Evolutionary conservation across 1,139 yeast genomes (phyloP).

Genomic region (Wickerhamomyces sp.): DNA sequence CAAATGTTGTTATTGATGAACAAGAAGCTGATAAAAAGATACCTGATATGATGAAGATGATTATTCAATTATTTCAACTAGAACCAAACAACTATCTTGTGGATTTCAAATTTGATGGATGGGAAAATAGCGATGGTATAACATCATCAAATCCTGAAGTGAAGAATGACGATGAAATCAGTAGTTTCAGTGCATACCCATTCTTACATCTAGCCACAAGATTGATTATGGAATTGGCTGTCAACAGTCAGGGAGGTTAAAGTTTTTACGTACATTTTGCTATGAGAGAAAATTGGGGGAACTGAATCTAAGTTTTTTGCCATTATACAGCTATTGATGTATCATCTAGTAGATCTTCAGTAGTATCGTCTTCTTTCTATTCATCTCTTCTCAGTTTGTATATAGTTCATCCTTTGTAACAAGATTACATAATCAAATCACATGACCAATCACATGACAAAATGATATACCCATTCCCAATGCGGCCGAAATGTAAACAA

Average conservation of each 20-base stretch:
- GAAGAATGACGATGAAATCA: slow-evolving; percentile 57
- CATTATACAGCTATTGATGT: no score
- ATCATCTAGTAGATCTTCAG: no score
- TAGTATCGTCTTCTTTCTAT: no score
- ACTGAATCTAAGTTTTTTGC: no score
- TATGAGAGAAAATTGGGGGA: no score
- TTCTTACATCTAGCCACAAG: slow-evolving; percentile 89
- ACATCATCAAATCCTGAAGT: slow-evolving; percentile 15
- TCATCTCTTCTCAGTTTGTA: no score
- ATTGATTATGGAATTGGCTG: slow-evolving; percentile 94
- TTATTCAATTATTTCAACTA: slow-evolving; percentile 89
- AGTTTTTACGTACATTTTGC: no score
- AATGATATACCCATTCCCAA: no score
- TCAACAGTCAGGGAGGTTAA: slow-evolving; percentile 54
- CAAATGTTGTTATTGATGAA: slow-evolving; percentile 22
- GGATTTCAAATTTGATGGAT: slow-evolving; percentile 96
- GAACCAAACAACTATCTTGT: slow-evolving; percentile 95
- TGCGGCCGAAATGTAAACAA: no score
- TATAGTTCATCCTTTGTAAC: no score
- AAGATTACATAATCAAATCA: no score
- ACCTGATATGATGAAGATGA: slow-evolving; percentile 93
- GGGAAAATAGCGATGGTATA: slow-evolving; percentile 52
- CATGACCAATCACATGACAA: no score
- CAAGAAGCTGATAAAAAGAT: slow-evolving; percentile 28
- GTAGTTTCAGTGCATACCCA: slow-evolving; percentile 90